Conservation (phyloP, 768 basidiomycete genomes). For the Russula virescens region DNA sequence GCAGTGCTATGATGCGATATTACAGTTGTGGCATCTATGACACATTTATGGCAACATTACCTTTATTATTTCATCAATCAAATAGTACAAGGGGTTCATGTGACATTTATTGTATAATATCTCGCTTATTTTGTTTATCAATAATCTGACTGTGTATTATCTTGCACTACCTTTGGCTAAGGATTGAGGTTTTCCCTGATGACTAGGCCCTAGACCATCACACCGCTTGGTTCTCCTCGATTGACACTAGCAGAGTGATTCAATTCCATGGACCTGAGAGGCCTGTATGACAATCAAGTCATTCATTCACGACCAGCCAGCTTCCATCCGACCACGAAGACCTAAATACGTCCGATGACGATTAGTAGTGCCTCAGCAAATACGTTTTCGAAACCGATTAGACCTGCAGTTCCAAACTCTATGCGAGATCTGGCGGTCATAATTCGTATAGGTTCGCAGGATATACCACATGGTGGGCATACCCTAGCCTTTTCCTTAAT, state of each 20-base stretch:
- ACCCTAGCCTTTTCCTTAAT: slow-evolving; percentile 56
- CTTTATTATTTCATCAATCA: too few species aligned
- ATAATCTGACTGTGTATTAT: too few species aligned
- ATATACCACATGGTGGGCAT: neutral
- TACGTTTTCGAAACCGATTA: slow-evolving; percentile 5
- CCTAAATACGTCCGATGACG: slow-evolving; percentile 37
- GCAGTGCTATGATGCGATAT: too few species aligned
- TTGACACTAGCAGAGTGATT: neutral
- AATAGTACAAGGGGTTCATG: too few species aligned
- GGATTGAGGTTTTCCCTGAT: too few species aligned
- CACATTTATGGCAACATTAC: too few species aligned
- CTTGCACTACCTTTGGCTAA: too few species aligned
- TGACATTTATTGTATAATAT: too few species aligned
- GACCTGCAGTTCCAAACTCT: slow-evolving; percentile 85
- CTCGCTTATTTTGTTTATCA: too few species aligned
- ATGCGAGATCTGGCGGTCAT: slow-evolving; percentile 58
- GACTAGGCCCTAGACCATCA: slow-evolving; percentile 54
- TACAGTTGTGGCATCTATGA: too few species aligned
- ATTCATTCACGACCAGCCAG: slow-evolving; percentile 90
- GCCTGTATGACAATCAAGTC: slow-evolving; percentile 78
- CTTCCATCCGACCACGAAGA: slow-evolving; percentile 76
- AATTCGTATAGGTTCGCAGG: neutral
- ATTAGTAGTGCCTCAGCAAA: neutral
- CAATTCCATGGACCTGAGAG: slow-evolving; percentile 54
- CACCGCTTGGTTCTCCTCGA: neutral